Evolutionary conservation across 257 asterid genomes (phyloP), one percentile per base, ranked within the genome.

Genomic region (Gynochthodes officinalis): DNA sequence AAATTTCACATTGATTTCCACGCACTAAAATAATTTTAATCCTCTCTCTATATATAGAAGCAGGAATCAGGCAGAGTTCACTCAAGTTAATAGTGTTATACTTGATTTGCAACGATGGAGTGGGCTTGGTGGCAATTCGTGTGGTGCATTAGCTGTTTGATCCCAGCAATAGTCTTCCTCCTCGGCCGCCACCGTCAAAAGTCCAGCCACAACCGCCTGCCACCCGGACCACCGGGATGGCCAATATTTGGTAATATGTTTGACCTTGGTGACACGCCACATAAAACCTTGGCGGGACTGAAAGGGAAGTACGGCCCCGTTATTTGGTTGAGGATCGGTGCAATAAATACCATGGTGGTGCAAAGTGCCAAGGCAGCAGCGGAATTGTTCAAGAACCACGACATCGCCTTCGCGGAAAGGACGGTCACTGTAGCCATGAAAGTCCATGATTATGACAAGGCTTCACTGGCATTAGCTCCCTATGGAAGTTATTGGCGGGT

Each of bases 301-400:
- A 75, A 61, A 55, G 30, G 75, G 1, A 67, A 43, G 19, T 75
- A 81, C 63, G 83, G 83, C 16, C 80, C 82, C 4, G 49, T 81
- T 0, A 21, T 78, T 27, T 76, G 82, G 82, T 67, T 81, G 59
- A 81, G 50, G 69, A 55, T 81, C 28, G 85, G 85, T 33, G 69
- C 85, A 11, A 62, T 75, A 11, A 81, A 77, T 55, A 77, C 82
- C 5, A 52, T 78, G 77, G 85, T 62, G 30, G 52, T 80, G 23
- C 84, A 72, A n/a, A 76, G 74, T 8, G 73, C 84, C 43, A 25
- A 39, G 7, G 58, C 84, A 10, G 84, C 84, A 0, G 78, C 76
- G 7, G 84, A 80, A 27, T 71, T 80, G 61, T 80, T 80, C 84
- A 80, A 76, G 79, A 76, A 80, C 76, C 84, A 80, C 52, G 84